Evolutionary conservation across 257 asterid genomes (phyloP), one percentile per base, ranked within the genome.

Genomic region (Penstemon eatonii): DNA sequence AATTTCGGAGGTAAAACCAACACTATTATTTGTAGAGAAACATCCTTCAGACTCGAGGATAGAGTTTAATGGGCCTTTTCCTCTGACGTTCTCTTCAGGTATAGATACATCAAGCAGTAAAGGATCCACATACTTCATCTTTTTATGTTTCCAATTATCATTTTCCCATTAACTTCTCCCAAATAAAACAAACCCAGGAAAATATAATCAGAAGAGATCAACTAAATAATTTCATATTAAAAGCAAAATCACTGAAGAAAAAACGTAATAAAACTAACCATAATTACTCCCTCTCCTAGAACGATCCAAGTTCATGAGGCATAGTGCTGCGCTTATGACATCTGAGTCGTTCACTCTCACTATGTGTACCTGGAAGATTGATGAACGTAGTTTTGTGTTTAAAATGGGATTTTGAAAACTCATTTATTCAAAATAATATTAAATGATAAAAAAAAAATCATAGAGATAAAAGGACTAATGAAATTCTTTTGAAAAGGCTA

Each of bases 81-180:
- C 77, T 51, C 72, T 78, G 56, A 41, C 50, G 8, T 63, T 52
- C 56, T 60, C 67, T 43, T 7, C 66, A 25, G 78, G 77, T 42
- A 73, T 74, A 54, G 82, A 76, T 52, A 71, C 75, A 55, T 76
- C 79, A 3, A 70, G 79, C 38, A 65, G 67, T 68, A 68, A 76
- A 51, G 86, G 89, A 62, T 84, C 95, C 64, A 81, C 82, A 53
- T 72, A 81, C 78, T 81, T 79, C 36, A 75, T 60, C 67, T 70
- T 76, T 71, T 60, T 84, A 11, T 87, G 89, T 80, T 77, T 85
- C 82, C 54, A 65, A 38, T 25, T 55, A 50, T 71, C 88, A 84
- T 78, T 82, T 80, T 79, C 79, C 43, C 75, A 3, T 43, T 56
- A 70, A 63, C 94, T 80, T 82, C 65, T 74, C 62, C 45, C 69